A percentile compares a stretch with the other conserved stretches of the same genome.
Evolutionary conservation across 2,329 filamentous ascomycete species (phyloP).

Genomic region (Verticillium isaacii): DNA sequence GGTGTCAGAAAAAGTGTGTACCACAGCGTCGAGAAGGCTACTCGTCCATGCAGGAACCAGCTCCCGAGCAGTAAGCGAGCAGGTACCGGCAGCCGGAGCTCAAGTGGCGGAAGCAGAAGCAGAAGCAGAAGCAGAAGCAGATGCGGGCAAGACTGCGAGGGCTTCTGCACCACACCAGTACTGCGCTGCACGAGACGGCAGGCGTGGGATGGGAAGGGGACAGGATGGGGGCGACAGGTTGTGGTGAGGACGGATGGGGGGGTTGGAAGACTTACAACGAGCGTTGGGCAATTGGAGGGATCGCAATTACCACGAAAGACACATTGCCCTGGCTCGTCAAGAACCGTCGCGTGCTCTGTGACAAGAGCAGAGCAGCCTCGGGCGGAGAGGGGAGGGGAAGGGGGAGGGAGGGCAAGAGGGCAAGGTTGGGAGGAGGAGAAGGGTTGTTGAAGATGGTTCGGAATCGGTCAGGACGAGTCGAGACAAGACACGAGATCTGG

Average conservation of each 20-base stretch:
- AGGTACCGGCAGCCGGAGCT: conserved; percentile 5
- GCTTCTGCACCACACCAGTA: not conserved
- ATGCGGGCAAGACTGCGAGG: not conserved
- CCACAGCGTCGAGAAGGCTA: not conserved
- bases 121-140: not conserved
- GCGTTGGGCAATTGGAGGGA: conserved; percentile 1
- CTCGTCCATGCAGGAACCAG: not conserved
- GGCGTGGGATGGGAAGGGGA: not conserved
- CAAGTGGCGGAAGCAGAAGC: not conserved
- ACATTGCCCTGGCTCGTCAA: conserved; percentile 1
- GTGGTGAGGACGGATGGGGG: not conserved
- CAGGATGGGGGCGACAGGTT: not conserved
- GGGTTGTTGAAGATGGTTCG: conserved; percentile 2
- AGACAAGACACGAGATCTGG: conserved; percentile 3
- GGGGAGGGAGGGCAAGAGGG: conserved; percentile 1
- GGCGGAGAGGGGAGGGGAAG: not conserved
- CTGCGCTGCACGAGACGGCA: not conserved
- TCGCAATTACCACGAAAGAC: conserved; percentile 1
- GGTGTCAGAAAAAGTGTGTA: conserved; percentile 7
- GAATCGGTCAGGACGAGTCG: conserved; percentile 1
- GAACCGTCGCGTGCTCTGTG: not conserved
- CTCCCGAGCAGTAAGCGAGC: not conserved
- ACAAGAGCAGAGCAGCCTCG: not conserved
- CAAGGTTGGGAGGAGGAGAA: not conserved
- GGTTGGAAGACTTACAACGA: conserved; percentile 1